Base-by-base conservation (phyloP, 1,284 basidiomycete genomes). In the Apiotrichum mycotoxinovorans region DNA sequence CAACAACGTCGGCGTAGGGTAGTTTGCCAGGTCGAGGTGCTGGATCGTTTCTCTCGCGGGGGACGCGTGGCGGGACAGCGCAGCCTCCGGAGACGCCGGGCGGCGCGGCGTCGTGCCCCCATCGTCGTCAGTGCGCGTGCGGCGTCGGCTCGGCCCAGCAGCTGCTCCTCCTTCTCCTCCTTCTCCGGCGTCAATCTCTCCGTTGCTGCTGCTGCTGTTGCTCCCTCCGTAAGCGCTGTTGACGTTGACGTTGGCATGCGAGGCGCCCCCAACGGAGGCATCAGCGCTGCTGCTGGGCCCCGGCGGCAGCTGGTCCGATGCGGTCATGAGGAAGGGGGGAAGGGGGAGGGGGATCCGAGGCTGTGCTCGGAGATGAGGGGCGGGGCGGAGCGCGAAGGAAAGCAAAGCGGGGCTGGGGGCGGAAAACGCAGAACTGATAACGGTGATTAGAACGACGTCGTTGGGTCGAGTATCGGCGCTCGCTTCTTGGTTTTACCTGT, bases 1-100 rank as follows among this genome's bases (percentile, higher is more conserved):
- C 45, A 98, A 82, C 14, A 98, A 83, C 54, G 92, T 80, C 34
- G 78, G 74, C 0, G 83, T 78, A 0, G 83, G 81, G 62, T 80
- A 83, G 2, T 76, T 79, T 15, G 80, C 81, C 18, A 84, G 75
- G 62, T 84, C 81, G 60, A 84, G 75, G 58, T 80, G 79, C 37
- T 66, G 70, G 2, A 59, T 54, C 4, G 58, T 12, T n/a, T 46
- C 58, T 26, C 51, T 34, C 18, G 34, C 12, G 10, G 55, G 56
- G 9, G 56, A 57, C 23, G 42, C 52, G 57, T 22, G 60, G 46
- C 47, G 58, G 44, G 57, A 59, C 22, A 61, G 52, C 23, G 60
- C 52, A 17, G 26, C 43, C 12, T 52, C 44, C 14, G 69, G 69
- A 8, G 66, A 67, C 3, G 58, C 47, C 12, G 64, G 64, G n/a